phyloP scores from a whole-genome alignment of 2,329 filamentous ascomycete genomes.

The Hymenoscyphus scutula region DNA sequence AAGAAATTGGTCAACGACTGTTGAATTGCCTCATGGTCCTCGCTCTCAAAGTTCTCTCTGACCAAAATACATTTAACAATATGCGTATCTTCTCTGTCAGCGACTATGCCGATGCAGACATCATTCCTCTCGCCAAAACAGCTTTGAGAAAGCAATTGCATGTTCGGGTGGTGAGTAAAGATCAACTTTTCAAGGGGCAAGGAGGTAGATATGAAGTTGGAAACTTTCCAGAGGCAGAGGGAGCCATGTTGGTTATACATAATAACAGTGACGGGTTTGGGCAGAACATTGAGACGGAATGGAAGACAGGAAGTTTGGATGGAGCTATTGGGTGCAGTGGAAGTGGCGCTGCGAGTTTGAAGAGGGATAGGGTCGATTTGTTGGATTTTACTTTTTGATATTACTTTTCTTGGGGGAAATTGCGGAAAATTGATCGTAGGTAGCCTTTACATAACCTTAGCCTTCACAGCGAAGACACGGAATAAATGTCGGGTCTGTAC shows the following conservation, averaged over 20 bases:
- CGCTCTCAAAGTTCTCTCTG: slow-evolving; percentile 24
- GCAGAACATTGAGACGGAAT: slow-evolving; percentile 34
- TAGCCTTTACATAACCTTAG: no score
- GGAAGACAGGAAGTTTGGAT: slow-evolving; percentile 29
- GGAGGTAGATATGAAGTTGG: slow-evolving; percentile 18
- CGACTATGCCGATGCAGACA: slow-evolving; percentile 24
- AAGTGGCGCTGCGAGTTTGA: slow-evolving; percentile 31
- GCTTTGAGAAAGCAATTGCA: slow-evolving; percentile 24
- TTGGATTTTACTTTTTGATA: slow-evolving; percentile 23
- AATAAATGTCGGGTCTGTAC: no score
- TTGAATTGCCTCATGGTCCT: slow-evolving; percentile 27
- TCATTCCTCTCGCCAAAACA: background rate
- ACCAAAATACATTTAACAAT: slow-evolving; percentile 22
- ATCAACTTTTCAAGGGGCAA: slow-evolving; percentile 24
- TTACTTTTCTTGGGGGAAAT: no score
- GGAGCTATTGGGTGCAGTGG: slow-evolving; percentile 30
- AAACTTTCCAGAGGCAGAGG: slow-evolving; percentile 10
- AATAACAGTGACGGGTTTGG: slow-evolving; percentile 36
- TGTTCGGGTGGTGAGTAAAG: slow-evolving; percentile 20
- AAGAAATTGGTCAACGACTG: slow-evolving; percentile 22
- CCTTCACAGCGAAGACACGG: no score
- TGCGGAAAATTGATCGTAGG: no score
- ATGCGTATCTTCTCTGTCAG: slow-evolving; percentile 31
- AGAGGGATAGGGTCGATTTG: slow-evolving; percentile 26
- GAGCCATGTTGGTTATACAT: slow-evolving; percentile 30